Evolutionary conservation across 345 rosid species (phyloP).

Genomic region (Cardiospermum halicacabum): DNA sequence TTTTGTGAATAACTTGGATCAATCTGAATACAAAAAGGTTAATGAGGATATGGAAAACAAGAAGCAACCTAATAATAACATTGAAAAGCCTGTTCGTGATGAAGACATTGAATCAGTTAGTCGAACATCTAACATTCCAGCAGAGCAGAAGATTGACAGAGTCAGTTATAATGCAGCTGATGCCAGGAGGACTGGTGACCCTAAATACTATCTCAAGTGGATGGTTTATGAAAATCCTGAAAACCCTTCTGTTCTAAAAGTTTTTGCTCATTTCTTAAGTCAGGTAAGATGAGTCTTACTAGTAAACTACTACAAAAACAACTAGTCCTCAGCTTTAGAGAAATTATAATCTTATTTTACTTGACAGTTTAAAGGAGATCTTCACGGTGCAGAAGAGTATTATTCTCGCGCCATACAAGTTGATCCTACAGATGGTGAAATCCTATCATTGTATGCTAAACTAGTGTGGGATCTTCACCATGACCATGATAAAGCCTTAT

Average conservation of each 20-base stretch:
- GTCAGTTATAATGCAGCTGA: conserved; percentile 5
- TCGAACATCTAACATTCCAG: conserved; percentile 7
- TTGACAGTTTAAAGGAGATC: conserved; percentile 47
- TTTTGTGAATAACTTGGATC: not conserved
- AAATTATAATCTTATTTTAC: not conserved
- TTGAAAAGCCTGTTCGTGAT: not conserved
- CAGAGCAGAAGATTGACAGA: not conserved
- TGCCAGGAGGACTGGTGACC: not conserved
- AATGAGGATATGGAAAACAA: conserved; percentile 4
- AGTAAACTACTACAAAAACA: too few species aligned
- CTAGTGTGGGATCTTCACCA: conserved; percentile 56
- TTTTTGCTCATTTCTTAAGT: conserved; percentile 38
- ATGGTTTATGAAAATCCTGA: conserved; percentile 35
- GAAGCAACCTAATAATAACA: not conserved
- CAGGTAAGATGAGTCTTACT: conserved; percentile 22
- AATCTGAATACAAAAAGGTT: conserved; percentile 1
- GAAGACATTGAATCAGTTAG: conserved; percentile 7
- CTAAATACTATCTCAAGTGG: conserved; percentile 24
- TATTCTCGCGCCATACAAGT: conserved; percentile 38
- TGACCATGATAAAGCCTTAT: conserved; percentile 55
- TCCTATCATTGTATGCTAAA: conserved; percentile 55
- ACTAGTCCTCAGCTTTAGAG: too few species aligned
- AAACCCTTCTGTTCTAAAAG: conserved; percentile 28
- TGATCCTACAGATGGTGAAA: conserved; percentile 59
- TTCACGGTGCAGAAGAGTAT: conserved; percentile 35